Evolutionary conservation across 176 grass and related monocot genomes (phyloP), one percentile per base, ranked within the genome.

Genomic region (Carex parvula): DNA sequence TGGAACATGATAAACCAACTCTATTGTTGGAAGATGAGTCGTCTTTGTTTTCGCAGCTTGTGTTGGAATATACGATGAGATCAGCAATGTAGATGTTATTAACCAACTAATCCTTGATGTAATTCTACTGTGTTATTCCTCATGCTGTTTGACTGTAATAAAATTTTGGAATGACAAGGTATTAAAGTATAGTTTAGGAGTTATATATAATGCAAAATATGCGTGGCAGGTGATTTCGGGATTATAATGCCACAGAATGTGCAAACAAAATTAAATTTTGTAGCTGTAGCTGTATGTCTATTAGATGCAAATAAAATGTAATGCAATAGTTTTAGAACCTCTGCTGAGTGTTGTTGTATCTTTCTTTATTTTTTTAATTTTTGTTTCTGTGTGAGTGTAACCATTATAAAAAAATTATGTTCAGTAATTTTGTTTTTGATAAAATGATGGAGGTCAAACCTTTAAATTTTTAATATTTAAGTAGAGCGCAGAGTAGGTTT

Each of bases 41-140:
- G 9, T 94, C 95, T 15, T 79, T 94, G 13, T 97, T 97, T 59
- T 81, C 90, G 0, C 90, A 97, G 88, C 95, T 97, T 17, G 90
- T 97, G 11, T 83, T 85, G 1, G 89, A 97, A 79, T 91, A 94
- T 81, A 91, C 87, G 2, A 93, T 87, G 87, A 87, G 89, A 52
- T 92, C 90, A 8, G 71, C 16, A 75, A 30, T 22, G 12, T 54
- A 26, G 13, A 15, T 54, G 32, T 39, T 39, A 44, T 39, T 39
- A 44, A 20, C 12, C 2, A 54, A 75, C 29, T 52, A 20, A 53
- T 30, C 46, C 11, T 29, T 16, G 4, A 75, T 10, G 5, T 75
- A 75, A 54, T 52, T 75, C 71, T 75, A 75, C 46, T 6, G 22
- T 54, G 13, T 50, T 73, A 48, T 24, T 12, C 3, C 41, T 1